A percentile compares a stretch with the other conserved stretches of the same genome.
phyloP scores from a whole-genome alignment of 1,139 yeast genomes.

The Suhomyces yuchorum region DNA sequence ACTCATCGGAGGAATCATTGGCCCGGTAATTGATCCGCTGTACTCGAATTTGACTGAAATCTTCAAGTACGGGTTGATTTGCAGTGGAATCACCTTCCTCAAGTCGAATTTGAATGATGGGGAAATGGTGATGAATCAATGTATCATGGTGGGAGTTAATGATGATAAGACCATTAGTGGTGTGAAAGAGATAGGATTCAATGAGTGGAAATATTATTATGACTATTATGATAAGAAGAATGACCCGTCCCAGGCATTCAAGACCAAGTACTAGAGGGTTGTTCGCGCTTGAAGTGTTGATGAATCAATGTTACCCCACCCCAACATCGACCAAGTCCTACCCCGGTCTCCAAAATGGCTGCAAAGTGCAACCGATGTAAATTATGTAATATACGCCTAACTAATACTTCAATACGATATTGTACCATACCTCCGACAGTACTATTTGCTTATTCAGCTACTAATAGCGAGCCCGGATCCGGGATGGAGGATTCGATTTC shows the following conservation, averaged over 20 bases:
- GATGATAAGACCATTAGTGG: constrained; percentile 41
- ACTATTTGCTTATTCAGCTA: too few relatives aligned
- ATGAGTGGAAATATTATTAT: constrained; percentile 43
- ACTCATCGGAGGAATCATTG: constrained; percentile 57
- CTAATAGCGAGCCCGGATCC: not conserved
- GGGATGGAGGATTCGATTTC: not conserved
- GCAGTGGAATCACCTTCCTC: constrained; percentile 59
- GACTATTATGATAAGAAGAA: constrained; percentile 38
- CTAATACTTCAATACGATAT: not conserved
- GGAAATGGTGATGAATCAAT: constrained; percentile 30
- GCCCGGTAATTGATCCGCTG: constrained; percentile 57
- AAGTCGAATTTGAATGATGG: constrained; percentile 39
- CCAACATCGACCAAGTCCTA: not conserved
- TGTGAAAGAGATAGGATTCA: constrained; percentile 46
- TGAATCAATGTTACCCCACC: not conserved
- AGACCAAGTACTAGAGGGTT: not conserved
- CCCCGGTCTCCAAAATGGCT: not conserved
- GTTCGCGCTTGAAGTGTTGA: not conserved
- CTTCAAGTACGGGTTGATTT: constrained; percentile 58
- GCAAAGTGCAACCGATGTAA: constrained; percentile 3
- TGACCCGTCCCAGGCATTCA: constrained; percentile 10
- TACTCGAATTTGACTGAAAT: constrained; percentile 58
- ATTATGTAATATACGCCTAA: constrained; percentile 3
- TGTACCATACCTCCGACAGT: too few relatives aligned
- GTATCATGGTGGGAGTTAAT: constrained; percentile 43